Evolutionary conservation across 2,329 filamentous ascomycete genomes (phyloP).

Genomic region (Escovopsis sp.): DNA sequence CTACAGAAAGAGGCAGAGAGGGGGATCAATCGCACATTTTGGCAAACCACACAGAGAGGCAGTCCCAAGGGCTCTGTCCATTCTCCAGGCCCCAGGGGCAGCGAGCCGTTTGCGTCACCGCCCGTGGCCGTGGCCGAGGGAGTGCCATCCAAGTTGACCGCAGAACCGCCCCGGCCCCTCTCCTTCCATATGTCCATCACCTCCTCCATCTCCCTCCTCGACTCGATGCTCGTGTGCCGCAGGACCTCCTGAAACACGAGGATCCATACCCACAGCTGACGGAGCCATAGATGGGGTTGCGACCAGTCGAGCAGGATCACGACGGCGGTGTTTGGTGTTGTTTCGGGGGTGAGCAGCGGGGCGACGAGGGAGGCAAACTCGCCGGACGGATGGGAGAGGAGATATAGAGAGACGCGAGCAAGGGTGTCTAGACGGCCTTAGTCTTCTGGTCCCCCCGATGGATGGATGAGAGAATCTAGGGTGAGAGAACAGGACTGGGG

Average conservation of each 20-base stretch:
- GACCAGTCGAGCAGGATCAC: constrained; percentile 94
- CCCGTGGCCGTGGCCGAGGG: constrained; percentile 33
- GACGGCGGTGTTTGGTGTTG: constrained; percentile 73
- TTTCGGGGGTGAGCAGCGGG: constrained; percentile 69
- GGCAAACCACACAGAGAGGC: constrained; percentile 85
- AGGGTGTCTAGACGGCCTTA: constrained; percentile 55
- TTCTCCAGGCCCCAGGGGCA: constrained; percentile 75
- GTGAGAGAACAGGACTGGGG: constrained; percentile 1
- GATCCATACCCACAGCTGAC: constrained; percentile 81
- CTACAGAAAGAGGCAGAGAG: constrained; percentile 5
- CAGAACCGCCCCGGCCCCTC: constrained; percentile 49
- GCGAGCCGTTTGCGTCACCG: constrained; percentile 49
- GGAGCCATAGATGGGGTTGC: constrained; percentile 82
- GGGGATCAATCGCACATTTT: constrained; percentile 50
- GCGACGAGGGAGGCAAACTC: constrained; percentile 71
- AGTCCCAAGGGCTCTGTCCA: constrained; percentile 84
- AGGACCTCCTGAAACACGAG: constrained; percentile 66
- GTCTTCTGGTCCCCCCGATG: constrained; percentile 7
- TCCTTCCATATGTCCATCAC: constrained; percentile 69
- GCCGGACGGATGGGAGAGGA: constrained; percentile 70
- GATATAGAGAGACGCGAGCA: constrained; percentile 76
- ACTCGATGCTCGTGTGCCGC: constrained; percentile 55
- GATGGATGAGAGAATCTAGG: background rate
- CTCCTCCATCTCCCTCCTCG: constrained; percentile 74
- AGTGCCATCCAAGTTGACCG: constrained; percentile 47